These are phyloP conservation scores for Crepidotus variabilis DNA, from an alignment of 768 basidiomycete species.

Conservation along the genomic window DNA sequence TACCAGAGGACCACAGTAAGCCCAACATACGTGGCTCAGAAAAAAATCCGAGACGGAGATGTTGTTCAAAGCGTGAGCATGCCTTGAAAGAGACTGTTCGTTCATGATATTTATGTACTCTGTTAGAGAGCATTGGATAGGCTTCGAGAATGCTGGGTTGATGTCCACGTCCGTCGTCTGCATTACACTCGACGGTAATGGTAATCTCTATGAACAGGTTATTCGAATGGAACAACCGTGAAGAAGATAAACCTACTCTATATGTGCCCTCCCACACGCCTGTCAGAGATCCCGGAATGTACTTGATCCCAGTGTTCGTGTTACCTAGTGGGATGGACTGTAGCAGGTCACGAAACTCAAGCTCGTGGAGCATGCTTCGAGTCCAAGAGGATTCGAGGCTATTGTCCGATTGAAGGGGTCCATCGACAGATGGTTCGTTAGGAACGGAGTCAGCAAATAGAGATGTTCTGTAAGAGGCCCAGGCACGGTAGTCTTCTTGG, in stretches of 20 bases:
- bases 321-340: slow-evolving; percentile 1
- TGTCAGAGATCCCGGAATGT: slow-evolving; percentile 41
- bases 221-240: too few relatives aligned
- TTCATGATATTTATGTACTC: slow-evolving; percentile 14
- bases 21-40: slow-evolving; percentile 11
- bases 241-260: slow-evolving; percentile 37
- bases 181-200: too few relatives aligned
- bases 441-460: slow-evolving; percentile 38
- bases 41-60: slow-evolving; percentile 6
- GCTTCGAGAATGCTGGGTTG: slow-evolving; percentile 13
- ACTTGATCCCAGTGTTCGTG: slow-evolving; percentile 15
- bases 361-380: slow-evolving; percentile 28
- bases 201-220: too few relatives aligned
- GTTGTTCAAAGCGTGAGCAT: not conserved
- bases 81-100: not conserved
- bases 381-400: slow-evolving; percentile 8
- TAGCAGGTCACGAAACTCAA: slow-evolving; percentile 20
- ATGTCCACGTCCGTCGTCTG: not conserved
- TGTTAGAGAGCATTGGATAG: slow-evolving; percentile 20
- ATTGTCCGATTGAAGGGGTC: not conserved
- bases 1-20: not conserved
- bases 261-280: slow-evolving; percentile 61
- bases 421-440: slow-evolving; percentile 3
- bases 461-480: slow-evolving; percentile 40
- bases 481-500: slow-evolving; percentile 43